phyloP scores from a whole-genome alignment of 768 basidiomycete genomes.

The Phylloporus arenicola region DNA sequence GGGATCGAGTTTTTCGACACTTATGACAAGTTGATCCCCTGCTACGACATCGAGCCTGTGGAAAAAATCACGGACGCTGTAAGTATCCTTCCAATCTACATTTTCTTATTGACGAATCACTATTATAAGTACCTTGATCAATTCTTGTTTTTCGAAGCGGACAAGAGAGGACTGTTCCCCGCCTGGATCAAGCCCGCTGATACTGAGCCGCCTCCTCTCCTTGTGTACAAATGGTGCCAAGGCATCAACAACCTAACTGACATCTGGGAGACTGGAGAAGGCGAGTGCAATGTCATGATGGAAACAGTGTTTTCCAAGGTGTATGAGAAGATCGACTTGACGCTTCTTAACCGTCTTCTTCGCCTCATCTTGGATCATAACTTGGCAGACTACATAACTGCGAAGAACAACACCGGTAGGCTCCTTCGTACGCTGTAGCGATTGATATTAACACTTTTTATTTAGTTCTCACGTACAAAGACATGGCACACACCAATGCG shows the following conservation, averaged over 20 bases:
- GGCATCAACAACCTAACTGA: constrained; percentile 98
- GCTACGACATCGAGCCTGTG: constrained; percentile 98
- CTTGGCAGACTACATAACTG: constrained; percentile 97
- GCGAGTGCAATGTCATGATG: constrained; percentile 98
- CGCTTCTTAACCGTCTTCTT: constrained; percentile 89
- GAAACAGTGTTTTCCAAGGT: constrained; percentile 97
- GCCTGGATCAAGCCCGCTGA: constrained; percentile 99
- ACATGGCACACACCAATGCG: constrained; percentile 98
- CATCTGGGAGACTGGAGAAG: constrained; percentile 97
- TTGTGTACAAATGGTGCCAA: constrained; percentile 99
- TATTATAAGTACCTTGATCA: constrained; percentile 79
- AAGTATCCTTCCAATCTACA: constrained; percentile 25
- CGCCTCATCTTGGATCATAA: constrained; percentile 98
- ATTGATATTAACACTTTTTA: constrained; percentile 1
- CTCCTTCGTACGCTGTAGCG: neutral
- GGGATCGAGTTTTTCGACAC: constrained; percentile 98
- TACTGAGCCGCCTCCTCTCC: constrained; percentile 91
- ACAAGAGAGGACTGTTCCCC: constrained; percentile 97
- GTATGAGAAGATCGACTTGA: constrained; percentile 98
- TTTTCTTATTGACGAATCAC: constrained; percentile 9
- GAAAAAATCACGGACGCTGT: constrained; percentile 99
- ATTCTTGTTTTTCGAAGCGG: constrained; percentile 97
- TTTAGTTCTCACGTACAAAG: constrained; percentile 81
- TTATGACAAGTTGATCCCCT: constrained; percentile 96
- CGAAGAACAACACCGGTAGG: constrained; percentile 91